Evolutionary conservation across 352 stramenopile genomes (phyloP).

Genomic region (Globisporangium heterothallicum): DNA sequence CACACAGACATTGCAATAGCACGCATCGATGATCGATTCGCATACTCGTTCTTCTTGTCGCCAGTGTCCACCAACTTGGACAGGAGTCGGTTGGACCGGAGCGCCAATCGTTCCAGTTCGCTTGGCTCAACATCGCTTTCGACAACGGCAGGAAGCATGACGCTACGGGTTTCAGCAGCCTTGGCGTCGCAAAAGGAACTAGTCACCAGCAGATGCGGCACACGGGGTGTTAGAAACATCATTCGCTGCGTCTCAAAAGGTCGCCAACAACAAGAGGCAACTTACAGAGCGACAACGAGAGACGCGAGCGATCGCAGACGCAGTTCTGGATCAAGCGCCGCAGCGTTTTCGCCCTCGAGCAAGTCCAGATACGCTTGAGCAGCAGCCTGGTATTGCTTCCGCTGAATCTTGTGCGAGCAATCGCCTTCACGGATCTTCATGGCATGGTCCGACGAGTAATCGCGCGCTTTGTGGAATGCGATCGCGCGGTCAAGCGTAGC

Average conservation of each 20-base stretch:
- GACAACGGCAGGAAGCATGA: slow-evolving; percentile 50
- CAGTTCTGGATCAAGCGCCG: slow-evolving; percentile 55
- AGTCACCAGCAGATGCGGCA: slow-evolving; percentile 1
- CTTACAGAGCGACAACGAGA: slow-evolving; percentile 69
- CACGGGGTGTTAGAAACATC: slow-evolving; percentile 4
- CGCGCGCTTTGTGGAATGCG: slow-evolving; percentile 39
- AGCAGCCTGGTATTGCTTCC: slow-evolving; percentile 67
- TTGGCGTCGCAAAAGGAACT: slow-evolving; percentile 75
- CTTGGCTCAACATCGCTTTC: slow-evolving; percentile 52
- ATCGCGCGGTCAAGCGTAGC: slow-evolving; percentile 46
- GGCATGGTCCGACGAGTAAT: slow-evolving; percentile 48
- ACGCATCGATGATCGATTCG: background rate
- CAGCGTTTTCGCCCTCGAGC: slow-evolving; percentile 57
- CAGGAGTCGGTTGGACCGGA: slow-evolving; percentile 51
- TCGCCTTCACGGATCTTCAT: slow-evolving; percentile 78
- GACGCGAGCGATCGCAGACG: slow-evolving; percentile 73
- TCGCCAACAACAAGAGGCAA: slow-evolving; percentile 7
- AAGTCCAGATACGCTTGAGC: slow-evolving; percentile 61
- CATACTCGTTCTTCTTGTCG: slow-evolving; percentile 82
- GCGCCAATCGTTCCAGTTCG: slow-evolving; percentile 58
- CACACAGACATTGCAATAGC: no score
- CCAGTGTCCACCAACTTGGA: slow-evolving; percentile 51
- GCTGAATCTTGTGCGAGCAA: slow-evolving; percentile 74
- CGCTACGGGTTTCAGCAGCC: slow-evolving; percentile 53
- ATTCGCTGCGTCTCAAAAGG: slow-evolving; percentile 5